Evolutionary conservation across 257 asterid genomes (phyloP).

Genomic region (Nicotiana paniculata): DNA sequence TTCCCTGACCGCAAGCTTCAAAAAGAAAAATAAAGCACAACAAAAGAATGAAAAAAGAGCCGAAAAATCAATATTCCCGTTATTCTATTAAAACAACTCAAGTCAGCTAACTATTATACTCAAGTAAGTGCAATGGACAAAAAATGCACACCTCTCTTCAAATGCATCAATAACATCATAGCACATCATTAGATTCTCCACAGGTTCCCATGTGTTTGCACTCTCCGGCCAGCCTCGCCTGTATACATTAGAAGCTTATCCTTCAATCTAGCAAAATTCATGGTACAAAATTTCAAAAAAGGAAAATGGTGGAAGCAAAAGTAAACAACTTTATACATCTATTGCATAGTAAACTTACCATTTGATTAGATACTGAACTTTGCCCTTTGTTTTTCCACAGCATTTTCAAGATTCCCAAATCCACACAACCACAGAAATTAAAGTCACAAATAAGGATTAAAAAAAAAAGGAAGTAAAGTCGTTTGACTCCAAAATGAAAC

Average conservation of each 20-base stretch:
- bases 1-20: conserved; percentile 52
- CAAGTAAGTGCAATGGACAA: conserved; percentile 1
- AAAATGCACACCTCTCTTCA: conserved; percentile 64
- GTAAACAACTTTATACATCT: not conserved
- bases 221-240: conserved; percentile 95
- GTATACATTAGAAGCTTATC: conserved; percentile 2
- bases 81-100: not conserved
- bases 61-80: not conserved
- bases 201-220: conserved; percentile 87
- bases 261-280: not conserved
- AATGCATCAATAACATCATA: conserved; percentile 62
- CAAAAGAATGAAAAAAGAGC: not conserved
- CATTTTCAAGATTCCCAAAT: conserved; percentile 26
- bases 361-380: conserved; percentile 51
- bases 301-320: not conserved
- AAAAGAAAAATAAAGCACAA: conserved; percentile 6
- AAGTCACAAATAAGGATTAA: conserved; percentile 12
- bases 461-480: not conserved
- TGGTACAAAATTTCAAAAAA: not conserved
- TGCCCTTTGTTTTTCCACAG: conserved; percentile 54
- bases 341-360: conserved; percentile 18
- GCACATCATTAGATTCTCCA: conserved; percentile 51
- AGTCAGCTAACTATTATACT: not conserved
- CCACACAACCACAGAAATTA: conserved; percentile 14
- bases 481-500: not conserved